These are phyloP conservation scores for Colletotrichum brevisporum DNA, from an alignment of 2,329 filamentous ascomycete genomes.

Conservation along the genomic window DNA sequence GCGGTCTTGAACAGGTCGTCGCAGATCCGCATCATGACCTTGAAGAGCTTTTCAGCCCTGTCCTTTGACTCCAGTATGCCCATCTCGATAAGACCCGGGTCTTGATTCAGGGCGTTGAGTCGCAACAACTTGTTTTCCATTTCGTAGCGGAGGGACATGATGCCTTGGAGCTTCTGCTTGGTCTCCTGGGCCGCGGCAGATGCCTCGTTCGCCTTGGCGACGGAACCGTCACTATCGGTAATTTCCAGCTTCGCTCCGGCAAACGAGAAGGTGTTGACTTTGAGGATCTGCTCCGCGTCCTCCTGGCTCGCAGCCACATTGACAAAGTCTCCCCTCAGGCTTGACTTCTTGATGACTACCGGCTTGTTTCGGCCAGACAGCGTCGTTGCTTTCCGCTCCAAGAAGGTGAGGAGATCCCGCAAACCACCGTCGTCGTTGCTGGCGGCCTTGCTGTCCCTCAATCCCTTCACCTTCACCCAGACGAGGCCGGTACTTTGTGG, in stretches of 20 bases:
- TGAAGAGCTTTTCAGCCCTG: slow-evolving; percentile 89
- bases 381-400: slow-evolving; percentile 78
- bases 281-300: slow-evolving; percentile 74
- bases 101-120: slow-evolving; percentile 82
- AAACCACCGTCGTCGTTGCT: slow-evolving; percentile 77
- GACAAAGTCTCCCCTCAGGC: slow-evolving; percentile 77
- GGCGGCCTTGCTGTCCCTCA: slow-evolving; percentile 78
- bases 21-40: slow-evolving; percentile 89
- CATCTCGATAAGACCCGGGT: slow-evolving; percentile 78
- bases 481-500: slow-evolving; percentile 38
- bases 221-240: slow-evolving; percentile 59
- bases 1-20: slow-evolving; percentile 81
- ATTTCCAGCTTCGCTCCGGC: slow-evolving; percentile 74
- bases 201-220: slow-evolving; percentile 61
- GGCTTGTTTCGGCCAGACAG: slow-evolving; percentile 59
- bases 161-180: slow-evolving; percentile 75
- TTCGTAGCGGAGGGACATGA: slow-evolving; percentile 83
- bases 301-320: slow-evolving; percentile 76
- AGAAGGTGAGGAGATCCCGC: slow-evolving; percentile 74
- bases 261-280: slow-evolving; percentile 78
- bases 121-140: slow-evolving; percentile 81
- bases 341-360: slow-evolving; percentile 81
- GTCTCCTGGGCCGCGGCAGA: slow-evolving; percentile 71
- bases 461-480: slow-evolving; percentile 69
- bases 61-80: slow-evolving; percentile 82